Evolutionary conservation across 169 alveolate species (phyloP), one percentile per base, ranked within the genome.

Genomic region (Plasmodium inui): DNA sequence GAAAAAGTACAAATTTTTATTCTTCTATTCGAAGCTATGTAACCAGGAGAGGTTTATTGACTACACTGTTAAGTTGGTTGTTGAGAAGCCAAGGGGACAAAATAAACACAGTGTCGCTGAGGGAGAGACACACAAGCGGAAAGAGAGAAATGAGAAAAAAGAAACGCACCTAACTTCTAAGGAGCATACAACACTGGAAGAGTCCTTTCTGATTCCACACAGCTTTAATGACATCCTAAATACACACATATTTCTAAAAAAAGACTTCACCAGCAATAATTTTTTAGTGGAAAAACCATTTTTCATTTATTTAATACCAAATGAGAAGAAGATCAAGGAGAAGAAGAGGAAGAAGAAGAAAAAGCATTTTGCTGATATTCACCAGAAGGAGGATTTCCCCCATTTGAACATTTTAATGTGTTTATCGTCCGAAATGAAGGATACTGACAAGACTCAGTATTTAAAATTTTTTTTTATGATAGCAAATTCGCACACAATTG

Each of bases 221-320:
- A 88, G 82, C 82, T 88, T 88, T 78, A 88, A 88, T 88, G 94
- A 88, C 81, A 72, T 78, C 32, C 46, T 88, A 28, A 88, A 88
- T 78, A 88, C 94, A 39, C 94, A 88, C 50, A 88, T 88, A 22
- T 88, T 88, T 88, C 26, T 71, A 30, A 88, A 88, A 67, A 88
- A 72, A 46, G 94, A 88, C 71, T 88, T 88, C 32, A 46, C 14
- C 50, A 88, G 89, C 22, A 88, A 88, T 34, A 88, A 88, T n/a
- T 78, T 78, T 88, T 78, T 88, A 88, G 82, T 88, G 32, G 94
- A 88, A 57, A 88, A 88, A 79, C 94, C 94, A 55, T 88, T 88
- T 67, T 80, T 88, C 71, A 88, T 88, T 88, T 88, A 78, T 80
- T 88, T 88, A 88, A 88, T 88, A 55, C 88, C 94, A 57, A 88